Base-by-base conservation (phyloP, 1,284 basidiomycete species). In the Pseudozyma tsukubaensis region DNA sequence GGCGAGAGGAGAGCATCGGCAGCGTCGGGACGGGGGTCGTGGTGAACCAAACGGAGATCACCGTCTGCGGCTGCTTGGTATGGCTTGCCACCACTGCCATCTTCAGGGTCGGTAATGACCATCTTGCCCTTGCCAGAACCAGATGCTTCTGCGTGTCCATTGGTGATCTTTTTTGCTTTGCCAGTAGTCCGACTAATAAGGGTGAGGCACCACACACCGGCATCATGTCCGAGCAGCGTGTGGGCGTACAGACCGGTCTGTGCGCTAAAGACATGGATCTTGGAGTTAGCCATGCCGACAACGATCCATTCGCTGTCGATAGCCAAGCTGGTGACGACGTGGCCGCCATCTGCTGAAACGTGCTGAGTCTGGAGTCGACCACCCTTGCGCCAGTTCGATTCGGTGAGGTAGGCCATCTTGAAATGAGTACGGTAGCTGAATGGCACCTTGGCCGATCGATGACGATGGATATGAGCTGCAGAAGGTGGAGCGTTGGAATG, bases 201-300 rank as follows among this genome's bases (percentile, higher is more conserved):
- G 52, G 91, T 90, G 11, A 98, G 89, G 14, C 92, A 92, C 96
- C 96, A 98, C 0, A 98, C 94, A 11, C 96, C 96, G 10, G 89
- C 87, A 18, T 92, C 90, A 85, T 97, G 95, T 0, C 94, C 96
- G 1, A 90, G 87, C 3, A 99, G 88, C 0, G 92, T 93, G 48
- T 91, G 88, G 34, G 89, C 88, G 52, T 92, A 89, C 6, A 91
- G 89, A 0, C 95, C 96, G 0, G 92, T 92, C 42, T 87, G 87
- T 1, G 92, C 90, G 76, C 91, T 91, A 85, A 96, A 97, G 24
- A 97, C 89, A 82, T 94, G 92, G 48, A 98, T 92, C 73, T 91
- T 90, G 76, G 89, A 89, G 84, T 92, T 96, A 13, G 93, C 92
- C 83, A 97, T 91, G 1, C 94, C 95, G 24, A 95, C 91, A 43